Evolutionary conservation across 2,329 filamentous ascomycete genomes (phyloP), one percentile per base, ranked within the genome.

Genomic region (Diaporthe sp.): DNA sequence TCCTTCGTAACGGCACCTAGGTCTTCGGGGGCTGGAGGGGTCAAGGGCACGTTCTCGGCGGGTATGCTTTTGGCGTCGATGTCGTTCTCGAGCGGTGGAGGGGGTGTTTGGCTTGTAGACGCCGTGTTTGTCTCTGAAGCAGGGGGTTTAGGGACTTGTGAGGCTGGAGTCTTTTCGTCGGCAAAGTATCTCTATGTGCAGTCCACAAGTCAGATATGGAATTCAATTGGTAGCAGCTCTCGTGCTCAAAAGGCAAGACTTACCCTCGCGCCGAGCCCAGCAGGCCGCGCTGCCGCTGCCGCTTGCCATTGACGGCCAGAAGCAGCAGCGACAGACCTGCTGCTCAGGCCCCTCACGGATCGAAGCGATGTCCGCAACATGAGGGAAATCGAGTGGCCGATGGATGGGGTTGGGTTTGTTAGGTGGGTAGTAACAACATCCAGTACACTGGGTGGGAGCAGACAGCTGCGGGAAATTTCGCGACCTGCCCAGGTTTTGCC

Each of bases 341-440:
- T 85, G 85, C 88, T 86, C 83, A 92, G 85, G 81, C 88, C 87
- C 88, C 88, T 90, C 83, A 89, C 89, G 84, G 91, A 91, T 87
- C 88, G 90, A 87, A 93, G 86, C 85, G 91, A 92, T 85, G 90
- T 90, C 87, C 91, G 91, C 90, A 93, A 89, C 91, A 93, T 93
- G 87, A 88, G 87, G 86, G 86, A 87, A 86, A 88, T 84, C 83
- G 83, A 70, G 85, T 85, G 84, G 84, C 85, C 83, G 82, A 81
- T 70, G 67, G 25, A 57, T 72, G 55, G 72, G 61, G 53, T 65
- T 67, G 67, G 51, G 63, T 72, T 25, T 75, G 75, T 60, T 55
- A 70, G 68, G 72, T 44, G 39, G 70, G 72, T 73, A 44, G 58
- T 22, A 42, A 53, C 68, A 67, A 39, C 73, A 39, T 53, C 61